phyloP scores from a whole-genome alignment of 139 green algal genomes.

The Chlamydomonas schloesseri region DNA sequence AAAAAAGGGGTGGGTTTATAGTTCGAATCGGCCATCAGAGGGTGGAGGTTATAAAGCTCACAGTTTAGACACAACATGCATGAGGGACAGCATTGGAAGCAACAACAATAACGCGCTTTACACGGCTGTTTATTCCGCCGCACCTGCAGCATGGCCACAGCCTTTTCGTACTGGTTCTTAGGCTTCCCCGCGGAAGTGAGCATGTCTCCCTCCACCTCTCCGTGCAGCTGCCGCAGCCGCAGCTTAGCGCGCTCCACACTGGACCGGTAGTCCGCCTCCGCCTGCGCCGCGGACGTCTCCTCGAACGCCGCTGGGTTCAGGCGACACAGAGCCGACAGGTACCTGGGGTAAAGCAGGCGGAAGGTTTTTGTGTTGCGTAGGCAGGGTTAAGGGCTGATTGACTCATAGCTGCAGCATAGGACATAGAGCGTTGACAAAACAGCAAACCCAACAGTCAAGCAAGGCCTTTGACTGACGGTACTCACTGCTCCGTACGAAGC shows the following conservation, averaged over 20 bases:
- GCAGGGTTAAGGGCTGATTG: too few species aligned
- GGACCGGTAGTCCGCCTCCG: conserved; percentile 29
- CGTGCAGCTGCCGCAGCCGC: conserved; percentile 40
- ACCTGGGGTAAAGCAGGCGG: not conserved
- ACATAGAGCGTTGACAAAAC: not conserved
- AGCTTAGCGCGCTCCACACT: conserved; percentile 32
- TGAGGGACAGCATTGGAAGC: too few species aligned
- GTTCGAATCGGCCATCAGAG: too few species aligned
- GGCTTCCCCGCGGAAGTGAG: conserved; percentile 24
- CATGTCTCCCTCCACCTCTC: conserved; percentile 39
- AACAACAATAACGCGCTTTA: too few species aligned
- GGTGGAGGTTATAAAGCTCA: too few species aligned
- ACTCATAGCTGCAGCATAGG: too few species aligned
- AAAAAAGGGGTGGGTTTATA: too few species aligned
- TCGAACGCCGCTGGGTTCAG: conserved; percentile 35
- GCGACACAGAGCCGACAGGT: conserved; percentile 9
- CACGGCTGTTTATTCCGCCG: too few species aligned
- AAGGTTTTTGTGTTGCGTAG: not conserved
- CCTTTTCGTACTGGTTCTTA: conserved; percentile 39
- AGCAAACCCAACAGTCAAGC: not conserved
- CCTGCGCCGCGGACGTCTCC: conserved; percentile 25
- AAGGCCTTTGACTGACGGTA: not conserved
- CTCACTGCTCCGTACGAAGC: conserved; percentile 11
- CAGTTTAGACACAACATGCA: too few species aligned
- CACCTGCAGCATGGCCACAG: conserved; percentile 26